Conservation (phyloP, 23 red algal genomes). For the Gracilaria gracilis region DNA sequence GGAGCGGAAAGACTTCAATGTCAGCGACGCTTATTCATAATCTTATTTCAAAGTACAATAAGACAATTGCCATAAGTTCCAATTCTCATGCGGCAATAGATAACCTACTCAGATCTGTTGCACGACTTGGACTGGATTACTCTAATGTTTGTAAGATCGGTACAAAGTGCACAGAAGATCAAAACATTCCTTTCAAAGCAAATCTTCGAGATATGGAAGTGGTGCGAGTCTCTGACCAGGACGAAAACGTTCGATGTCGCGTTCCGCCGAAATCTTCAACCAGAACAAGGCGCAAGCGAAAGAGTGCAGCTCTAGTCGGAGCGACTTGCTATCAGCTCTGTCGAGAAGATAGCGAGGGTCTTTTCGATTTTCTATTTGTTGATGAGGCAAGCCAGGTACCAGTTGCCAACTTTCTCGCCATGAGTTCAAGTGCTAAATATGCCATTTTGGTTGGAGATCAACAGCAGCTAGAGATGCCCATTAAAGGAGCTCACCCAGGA, state of each 20-base stretch:
- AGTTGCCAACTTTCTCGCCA: slow-evolving; percentile 83
- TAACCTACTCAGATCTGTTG: slow-evolving; percentile 74
- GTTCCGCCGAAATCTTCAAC: not conserved
- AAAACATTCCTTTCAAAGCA: slow-evolving; percentile 44
- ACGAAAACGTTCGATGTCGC: no score
- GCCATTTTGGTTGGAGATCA: slow-evolving; percentile 94
- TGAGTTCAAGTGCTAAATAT: slow-evolving; percentile 63
- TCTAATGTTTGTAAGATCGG: slow-evolving; percentile 59
- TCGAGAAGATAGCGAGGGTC: slow-evolving; percentile 38
- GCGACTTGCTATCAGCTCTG: slow-evolving; percentile 82
- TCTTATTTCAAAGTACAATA: slow-evolving; percentile 61
- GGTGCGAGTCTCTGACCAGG: not conserved
- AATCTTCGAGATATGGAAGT: slow-evolving; percentile 40
- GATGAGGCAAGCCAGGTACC: slow-evolving; percentile 93
- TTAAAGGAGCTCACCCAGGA: slow-evolving; percentile 73
- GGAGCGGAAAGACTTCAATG: slow-evolving; percentile 86
- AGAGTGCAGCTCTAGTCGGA: slow-evolving; percentile 71
- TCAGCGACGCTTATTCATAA: slow-evolving; percentile 61
- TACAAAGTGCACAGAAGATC: slow-evolving; percentile 15
- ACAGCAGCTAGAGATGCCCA: slow-evolving; percentile 85
- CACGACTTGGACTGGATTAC: slow-evolving; percentile 27
- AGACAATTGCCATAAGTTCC: slow-evolving; percentile 81
- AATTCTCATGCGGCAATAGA: slow-evolving; percentile 94
- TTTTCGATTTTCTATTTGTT: slow-evolving; percentile 92
- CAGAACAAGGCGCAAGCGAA: not conserved